Conservation (phyloP, 257 asterid genomes). For the Agastache rugosa region DNA sequence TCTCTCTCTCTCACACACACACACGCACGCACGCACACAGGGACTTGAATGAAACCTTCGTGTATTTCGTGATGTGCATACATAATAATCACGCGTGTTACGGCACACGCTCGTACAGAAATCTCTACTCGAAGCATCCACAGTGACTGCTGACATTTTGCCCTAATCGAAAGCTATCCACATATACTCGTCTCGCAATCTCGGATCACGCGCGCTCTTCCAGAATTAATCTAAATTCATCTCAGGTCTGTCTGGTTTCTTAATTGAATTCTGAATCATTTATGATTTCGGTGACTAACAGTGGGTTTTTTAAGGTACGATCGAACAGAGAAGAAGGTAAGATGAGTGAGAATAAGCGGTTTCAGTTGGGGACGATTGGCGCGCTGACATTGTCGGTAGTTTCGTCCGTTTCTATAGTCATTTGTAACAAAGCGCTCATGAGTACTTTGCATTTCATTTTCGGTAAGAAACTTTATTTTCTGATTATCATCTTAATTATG, state of each 20-base stretch:
- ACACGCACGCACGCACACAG: not conserved
- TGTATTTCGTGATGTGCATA: not conserved
- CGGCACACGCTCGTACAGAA: slow-evolving; percentile 28
- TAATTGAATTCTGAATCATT: slow-evolving; percentile 21
- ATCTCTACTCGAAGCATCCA: slow-evolving; percentile 44
- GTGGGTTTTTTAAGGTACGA: slow-evolving; percentile 34
- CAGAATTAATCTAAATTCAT: slow-evolving; percentile 9
- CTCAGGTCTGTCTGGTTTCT: slow-evolving; percentile 5
- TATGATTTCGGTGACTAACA: slow-evolving; percentile 26
- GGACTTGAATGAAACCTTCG: slow-evolving; percentile 22
- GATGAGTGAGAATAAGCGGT: slow-evolving; percentile 69
- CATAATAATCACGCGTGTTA: slow-evolving; percentile 16
- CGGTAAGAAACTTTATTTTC: slow-evolving; percentile 52
- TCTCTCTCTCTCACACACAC: not conserved
- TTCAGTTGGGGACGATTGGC: slow-evolving; percentile 80
- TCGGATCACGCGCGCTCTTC: slow-evolving; percentile 37
- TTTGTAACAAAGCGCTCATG: slow-evolving; percentile 88
- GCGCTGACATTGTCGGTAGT: slow-evolving; percentile 82
- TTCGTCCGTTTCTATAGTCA: slow-evolving; percentile 82
- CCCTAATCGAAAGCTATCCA: slow-evolving; percentile 41
- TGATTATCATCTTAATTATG: not conserved
- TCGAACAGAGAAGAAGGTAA: slow-evolving; percentile 26
- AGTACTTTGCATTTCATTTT: slow-evolving; percentile 75
- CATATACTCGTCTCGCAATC: slow-evolving; percentile 27
- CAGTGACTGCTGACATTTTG: slow-evolving; percentile 38